Evolutionary conservation across 2,329 filamentous ascomycete genomes (phyloP).

Genomic region (Verticillium nubilum): DNA sequence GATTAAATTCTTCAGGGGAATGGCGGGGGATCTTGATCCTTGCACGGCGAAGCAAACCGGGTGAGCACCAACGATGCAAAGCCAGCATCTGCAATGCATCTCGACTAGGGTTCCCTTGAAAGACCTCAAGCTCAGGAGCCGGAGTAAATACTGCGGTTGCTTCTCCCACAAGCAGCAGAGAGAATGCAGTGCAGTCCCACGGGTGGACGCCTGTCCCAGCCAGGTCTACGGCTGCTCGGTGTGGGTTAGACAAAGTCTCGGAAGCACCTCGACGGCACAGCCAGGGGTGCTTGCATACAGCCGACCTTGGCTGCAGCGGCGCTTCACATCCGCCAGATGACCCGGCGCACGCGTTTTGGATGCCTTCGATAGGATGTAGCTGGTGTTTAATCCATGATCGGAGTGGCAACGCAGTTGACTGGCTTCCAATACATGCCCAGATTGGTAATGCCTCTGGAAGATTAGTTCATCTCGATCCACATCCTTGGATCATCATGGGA

Average conservation of each 20-base stretch:
- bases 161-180: not conserved
- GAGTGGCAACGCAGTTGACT: too few species aligned
- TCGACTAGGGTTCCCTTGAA: not conserved
- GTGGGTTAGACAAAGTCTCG: not conserved
- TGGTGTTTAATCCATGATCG: too few species aligned
- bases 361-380: too few species aligned
- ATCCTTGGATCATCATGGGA: too few species aligned
- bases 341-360: too few species aligned
- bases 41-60: not conserved
- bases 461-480: too few species aligned
- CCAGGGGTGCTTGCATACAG: not conserved
- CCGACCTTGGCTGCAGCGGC: not conserved
- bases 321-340: not conserved
- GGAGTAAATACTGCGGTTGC: not conserved
- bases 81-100: not conserved
- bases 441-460: too few species aligned
- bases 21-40: not conserved
- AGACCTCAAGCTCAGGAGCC: not conserved
- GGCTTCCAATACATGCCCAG: too few species aligned
- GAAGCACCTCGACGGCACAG: not conserved
- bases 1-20: not conserved
- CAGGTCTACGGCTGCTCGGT: not conserved
- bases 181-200: not conserved
- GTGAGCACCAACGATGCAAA: not conserved
- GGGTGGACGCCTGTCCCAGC: not conserved